These are phyloP conservation scores for Irpex lacteus DNA, from an alignment of 1,284 basidiomycete species.

Conservation along the genomic window DNA sequence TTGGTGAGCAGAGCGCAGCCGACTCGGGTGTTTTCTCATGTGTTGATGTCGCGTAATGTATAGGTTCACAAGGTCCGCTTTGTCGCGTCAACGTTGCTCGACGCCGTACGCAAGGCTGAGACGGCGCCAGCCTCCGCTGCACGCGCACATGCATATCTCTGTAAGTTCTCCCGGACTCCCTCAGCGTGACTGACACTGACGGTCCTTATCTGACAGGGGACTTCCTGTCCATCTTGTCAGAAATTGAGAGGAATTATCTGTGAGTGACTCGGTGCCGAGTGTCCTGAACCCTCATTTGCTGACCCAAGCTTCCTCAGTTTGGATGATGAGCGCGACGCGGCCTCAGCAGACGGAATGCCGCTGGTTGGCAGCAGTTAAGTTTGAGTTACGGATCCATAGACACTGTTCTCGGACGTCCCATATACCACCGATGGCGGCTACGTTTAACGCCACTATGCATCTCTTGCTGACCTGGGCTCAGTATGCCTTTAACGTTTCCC, in stretches of 20 bases:
- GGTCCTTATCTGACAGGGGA: conserved; percentile 57
- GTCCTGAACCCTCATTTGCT: conserved; percentile 16
- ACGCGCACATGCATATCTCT: conserved; percentile 77
- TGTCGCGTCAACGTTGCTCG: conserved; percentile 83
- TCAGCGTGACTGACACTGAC: conserved; percentile 6
- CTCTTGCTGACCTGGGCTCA: background rate
- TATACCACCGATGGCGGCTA: background rate
- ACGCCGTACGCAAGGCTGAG: conserved; percentile 80
- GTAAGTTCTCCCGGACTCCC: conserved; percentile 40
- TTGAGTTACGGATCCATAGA: background rate
- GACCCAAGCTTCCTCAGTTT: conserved; percentile 40
- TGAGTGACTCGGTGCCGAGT: conserved; percentile 35
- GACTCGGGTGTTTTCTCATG: conserved; percentile 1
- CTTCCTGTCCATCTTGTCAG: conserved; percentile 83
- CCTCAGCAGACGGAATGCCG: conserved; percentile 53
- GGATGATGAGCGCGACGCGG: conserved; percentile 71
- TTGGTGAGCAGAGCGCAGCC: conserved; percentile 44
- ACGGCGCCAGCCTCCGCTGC: conserved; percentile 72
- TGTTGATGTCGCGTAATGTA: conserved; percentile 15
- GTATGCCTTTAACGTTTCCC: background rate
- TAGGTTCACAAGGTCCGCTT: conserved; percentile 87
- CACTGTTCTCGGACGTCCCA: background rate
- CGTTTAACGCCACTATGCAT: background rate
- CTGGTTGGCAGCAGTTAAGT: conserved; percentile 37
- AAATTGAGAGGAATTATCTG: conserved; percentile 86